Evolutionary conservation across 176 grass and related monocot species (phyloP).

Genomic region (Panicum miliaceum): DNA sequence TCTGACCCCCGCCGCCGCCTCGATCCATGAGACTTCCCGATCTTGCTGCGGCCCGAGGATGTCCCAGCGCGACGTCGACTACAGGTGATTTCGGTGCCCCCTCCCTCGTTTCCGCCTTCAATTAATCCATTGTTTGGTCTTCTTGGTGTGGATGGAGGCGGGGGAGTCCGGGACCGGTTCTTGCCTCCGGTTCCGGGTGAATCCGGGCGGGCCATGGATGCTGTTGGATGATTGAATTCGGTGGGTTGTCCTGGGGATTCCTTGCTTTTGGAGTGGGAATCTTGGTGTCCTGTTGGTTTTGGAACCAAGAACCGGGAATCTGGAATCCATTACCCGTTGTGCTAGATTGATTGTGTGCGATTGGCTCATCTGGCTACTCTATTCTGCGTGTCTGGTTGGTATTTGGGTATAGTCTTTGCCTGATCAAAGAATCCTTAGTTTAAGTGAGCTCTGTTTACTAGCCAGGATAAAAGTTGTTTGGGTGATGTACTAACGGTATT

Average conservation of each 20-base stretch:
- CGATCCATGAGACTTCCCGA: conserved; percentile 55
- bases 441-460: neutral
- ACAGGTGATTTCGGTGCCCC: conserved; percentile 46
- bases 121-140: neutral
- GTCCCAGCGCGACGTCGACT: conserved; percentile 68
- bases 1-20: conserved; percentile 9
- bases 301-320: conserved; percentile 20
- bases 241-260: conserved; percentile 14
- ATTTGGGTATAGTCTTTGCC: neutral
- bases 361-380: neutral
- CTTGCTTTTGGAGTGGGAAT: conserved; percentile 21
- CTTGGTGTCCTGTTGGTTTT: conserved; percentile 11
- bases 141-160: neutral
- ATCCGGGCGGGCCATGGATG: neutral
- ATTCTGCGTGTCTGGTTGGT: neutral
- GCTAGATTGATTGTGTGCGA: neutral
- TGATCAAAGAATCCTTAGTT: neutral
- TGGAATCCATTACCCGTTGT: neutral
- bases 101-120: neutral
- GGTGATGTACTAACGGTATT: neutral
- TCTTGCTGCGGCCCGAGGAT: conserved; percentile 54
- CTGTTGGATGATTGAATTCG: neutral
- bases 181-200: conserved; percentile 2
- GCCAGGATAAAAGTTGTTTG: neutral
- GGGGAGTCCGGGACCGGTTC: neutral